phyloP scores from a whole-genome alignment of 73 alveolate genomes.

The Uronychia binucleata region DNA sequence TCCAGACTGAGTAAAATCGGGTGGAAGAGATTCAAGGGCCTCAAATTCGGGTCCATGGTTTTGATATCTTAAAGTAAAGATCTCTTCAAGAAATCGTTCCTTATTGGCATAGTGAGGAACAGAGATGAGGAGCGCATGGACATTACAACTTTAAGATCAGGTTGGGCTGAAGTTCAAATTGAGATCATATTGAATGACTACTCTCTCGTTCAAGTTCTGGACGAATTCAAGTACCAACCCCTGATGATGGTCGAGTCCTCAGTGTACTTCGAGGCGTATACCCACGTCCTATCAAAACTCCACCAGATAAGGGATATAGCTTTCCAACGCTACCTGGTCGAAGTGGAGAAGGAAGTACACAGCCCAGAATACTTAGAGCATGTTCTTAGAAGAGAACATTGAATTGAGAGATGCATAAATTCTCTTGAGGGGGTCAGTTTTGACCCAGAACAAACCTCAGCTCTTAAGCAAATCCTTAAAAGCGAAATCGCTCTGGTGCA shows the following conservation, averaged over 20 bases:
- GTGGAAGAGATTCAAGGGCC: neutral
- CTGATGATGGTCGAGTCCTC: conserved; percentile 34
- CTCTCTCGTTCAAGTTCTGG: neutral
- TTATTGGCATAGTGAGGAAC: neutral
- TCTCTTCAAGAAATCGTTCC: neutral
- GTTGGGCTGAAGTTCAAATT: neutral
- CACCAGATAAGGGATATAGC: conserved; percentile 6
- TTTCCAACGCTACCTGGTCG: conserved; percentile 1
- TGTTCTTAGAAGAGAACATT: neutral
- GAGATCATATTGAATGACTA: neutral
- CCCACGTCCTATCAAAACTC: conserved; percentile 25
- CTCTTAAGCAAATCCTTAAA: conserved; percentile 62
- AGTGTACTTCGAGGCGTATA: conserved; percentile 35
- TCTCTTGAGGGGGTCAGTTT: conserved; percentile 19
- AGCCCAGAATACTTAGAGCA: neutral
- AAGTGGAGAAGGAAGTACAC: neutral
- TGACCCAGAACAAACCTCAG: conserved; percentile 70
- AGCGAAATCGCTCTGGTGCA: conserved; percentile 75
- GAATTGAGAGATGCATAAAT: neutral
- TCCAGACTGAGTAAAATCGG: neutral
- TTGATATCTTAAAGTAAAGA: neutral
- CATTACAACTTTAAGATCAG: neutral
- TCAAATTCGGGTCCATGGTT: neutral
- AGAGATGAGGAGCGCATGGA: neutral
- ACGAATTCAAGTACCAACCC: neutral